Evolutionary conservation across 2,329 filamentous ascomycete genomes (phyloP).

Genomic region (Hyphodiscus sp.): DNA sequence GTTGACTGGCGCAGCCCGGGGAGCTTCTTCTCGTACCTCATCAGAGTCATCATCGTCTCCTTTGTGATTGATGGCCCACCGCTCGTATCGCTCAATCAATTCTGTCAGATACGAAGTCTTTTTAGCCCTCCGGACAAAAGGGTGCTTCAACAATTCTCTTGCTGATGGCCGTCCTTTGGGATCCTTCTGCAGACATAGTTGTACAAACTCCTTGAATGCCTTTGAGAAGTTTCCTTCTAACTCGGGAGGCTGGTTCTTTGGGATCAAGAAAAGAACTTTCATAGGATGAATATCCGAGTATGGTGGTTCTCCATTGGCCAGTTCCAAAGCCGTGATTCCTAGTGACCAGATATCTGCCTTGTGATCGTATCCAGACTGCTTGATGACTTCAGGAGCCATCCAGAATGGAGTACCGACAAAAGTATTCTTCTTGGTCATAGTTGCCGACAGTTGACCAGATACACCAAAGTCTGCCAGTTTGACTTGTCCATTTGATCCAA

Average conservation of each 20-base stretch:
- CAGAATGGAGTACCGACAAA: conserved; percentile 98
- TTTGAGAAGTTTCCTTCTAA: conserved; percentile 78
- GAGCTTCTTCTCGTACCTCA: conserved; percentile 41
- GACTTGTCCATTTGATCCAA: conserved; percentile 87
- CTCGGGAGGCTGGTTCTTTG: conserved; percentile 82
- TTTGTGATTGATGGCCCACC: conserved; percentile 80
- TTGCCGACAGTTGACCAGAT: conserved; percentile 90
- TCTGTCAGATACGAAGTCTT: conserved; percentile 96
- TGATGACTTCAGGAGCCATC: conserved; percentile 99
- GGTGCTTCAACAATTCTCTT: conserved; percentile 79
- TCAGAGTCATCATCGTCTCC: conserved; percentile 61
- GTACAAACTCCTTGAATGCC: conserved; percentile 77
- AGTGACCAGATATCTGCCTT: conserved; percentile 98
- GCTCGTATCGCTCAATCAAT: conserved; percentile 81
- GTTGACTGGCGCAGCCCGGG: conserved; percentile 44
- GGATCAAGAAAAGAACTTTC: conserved; percentile 95
- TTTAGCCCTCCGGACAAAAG: conserved; percentile 86
- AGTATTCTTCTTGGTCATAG: conserved; percentile 99
- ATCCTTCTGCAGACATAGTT: conserved; percentile 79
- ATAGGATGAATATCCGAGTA: conserved; percentile 97
- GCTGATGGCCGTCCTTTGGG: conserved; percentile 83
- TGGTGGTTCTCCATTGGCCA: conserved; percentile 87
- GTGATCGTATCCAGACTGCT: conserved; percentile 95
- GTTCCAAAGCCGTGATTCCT: conserved; percentile 86
- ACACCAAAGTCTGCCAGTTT: conserved; percentile 97